These are phyloP conservation scores for Fallopia convolvulus DNA, from an alignment of 148 eudicot species.

Conservation along the genomic window DNA sequence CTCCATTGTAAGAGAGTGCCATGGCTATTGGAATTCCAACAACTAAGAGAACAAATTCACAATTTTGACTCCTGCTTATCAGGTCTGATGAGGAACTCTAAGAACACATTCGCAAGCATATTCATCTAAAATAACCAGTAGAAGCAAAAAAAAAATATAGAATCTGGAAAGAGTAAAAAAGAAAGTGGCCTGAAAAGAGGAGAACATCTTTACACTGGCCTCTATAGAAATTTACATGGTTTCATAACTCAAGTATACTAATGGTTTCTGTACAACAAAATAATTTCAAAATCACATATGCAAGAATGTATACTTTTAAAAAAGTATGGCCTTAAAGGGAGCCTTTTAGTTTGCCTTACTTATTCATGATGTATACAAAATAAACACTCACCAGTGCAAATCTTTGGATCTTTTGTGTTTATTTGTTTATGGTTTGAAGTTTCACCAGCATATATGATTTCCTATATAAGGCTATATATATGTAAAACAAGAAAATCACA, in stretches of 20 bases:
- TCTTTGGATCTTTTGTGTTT: neutral
- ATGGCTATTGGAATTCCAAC: too few species aligned
- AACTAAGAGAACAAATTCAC: too few species aligned
- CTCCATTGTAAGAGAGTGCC: too few species aligned
- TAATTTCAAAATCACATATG: neutral
- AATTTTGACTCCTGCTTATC: too few species aligned
- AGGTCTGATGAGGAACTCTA: too few species aligned
- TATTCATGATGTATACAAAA: neutral
- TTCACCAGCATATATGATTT: neutral
- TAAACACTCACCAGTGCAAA: neutral
- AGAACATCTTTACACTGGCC: slow-evolving; percentile 5
- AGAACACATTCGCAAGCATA: too few species aligned
- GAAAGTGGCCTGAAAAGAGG: neutral
- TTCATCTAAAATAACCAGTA: neutral
- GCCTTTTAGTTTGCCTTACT: neutral
- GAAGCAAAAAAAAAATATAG: neutral
- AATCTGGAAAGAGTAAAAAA: neutral
- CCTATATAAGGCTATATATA: neutral
- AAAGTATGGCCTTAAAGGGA: neutral
- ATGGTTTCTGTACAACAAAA: slow-evolving; percentile 29
- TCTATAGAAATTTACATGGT: slow-evolving; percentile 7
- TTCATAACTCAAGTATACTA: slow-evolving; percentile 22
- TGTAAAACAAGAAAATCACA: neutral
- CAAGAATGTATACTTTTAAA: neutral
- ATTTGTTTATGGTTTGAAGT: neutral